phyloP scores from a whole-genome alignment of 441 rosid genomes.

The Eruca vesicaria region DNA sequence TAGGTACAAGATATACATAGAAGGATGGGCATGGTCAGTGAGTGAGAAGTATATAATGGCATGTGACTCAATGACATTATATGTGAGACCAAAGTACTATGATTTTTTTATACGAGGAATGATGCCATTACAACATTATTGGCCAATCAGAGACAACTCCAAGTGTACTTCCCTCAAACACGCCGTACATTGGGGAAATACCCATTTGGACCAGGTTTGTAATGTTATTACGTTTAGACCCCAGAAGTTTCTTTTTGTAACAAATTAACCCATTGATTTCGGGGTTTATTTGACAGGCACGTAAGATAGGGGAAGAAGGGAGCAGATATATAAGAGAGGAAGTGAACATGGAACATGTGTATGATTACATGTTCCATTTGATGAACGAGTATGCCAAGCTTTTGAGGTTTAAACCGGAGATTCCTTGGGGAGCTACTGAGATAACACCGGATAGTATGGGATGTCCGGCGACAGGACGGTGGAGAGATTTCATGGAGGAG shows the following conservation, averaged over 20 bases:
- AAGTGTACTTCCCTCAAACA: slow-evolving; percentile 58
- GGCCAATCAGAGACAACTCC: slow-evolving; percentile 53
- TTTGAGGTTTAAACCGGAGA: slow-evolving; percentile 56
- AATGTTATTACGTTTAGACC: not conserved
- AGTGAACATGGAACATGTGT: slow-evolving; percentile 55
- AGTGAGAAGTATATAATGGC: slow-evolving; percentile 79
- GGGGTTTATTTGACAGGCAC: slow-evolving; percentile 43
- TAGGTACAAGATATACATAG: slow-evolving; percentile 65
- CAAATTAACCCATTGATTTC: not conserved
- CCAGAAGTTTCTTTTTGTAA: not conserved
- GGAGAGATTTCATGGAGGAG: slow-evolving; percentile 56
- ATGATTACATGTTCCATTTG: slow-evolving; percentile 76
- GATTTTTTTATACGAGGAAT: no score
- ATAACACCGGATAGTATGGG: slow-evolving; percentile 51
- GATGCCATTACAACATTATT: slow-evolving; percentile 66
- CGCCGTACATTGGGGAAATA: slow-evolving; percentile 81
- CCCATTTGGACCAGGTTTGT: slow-evolving; percentile 47
- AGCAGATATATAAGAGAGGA: slow-evolving; percentile 50
- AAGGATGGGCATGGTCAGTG: slow-evolving; percentile 72
- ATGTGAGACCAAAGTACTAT: slow-evolving; percentile 51
- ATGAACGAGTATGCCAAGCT: slow-evolving; percentile 62
- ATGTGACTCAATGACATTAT: slow-evolving; percentile 58
- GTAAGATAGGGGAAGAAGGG: slow-evolving; percentile 54
- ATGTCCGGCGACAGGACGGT: slow-evolving; percentile 36
- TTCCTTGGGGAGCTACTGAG: slow-evolving; percentile 47